Base-by-base conservation (phyloP, 2,329 filamentous ascomycete species). In the Neonectria ditissima region DNA sequence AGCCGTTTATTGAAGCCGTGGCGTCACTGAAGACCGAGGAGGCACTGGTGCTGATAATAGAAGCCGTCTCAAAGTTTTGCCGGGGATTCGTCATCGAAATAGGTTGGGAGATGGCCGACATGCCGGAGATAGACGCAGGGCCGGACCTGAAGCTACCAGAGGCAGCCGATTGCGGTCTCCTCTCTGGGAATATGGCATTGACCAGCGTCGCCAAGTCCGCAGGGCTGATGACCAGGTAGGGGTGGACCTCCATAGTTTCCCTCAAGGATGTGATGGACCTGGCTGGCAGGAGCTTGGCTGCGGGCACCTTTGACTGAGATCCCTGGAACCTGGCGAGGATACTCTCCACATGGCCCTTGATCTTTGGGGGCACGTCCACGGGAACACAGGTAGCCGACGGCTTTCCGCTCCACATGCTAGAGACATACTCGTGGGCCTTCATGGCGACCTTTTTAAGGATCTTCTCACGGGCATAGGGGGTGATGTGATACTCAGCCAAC, bases 401-500 rank as follows among this genome's bases (percentile, higher is more conserved):
- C 72, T 91, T 87, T 72, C 81, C 87, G 73, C 85, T 93, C 88
- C 90, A 90, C 79, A 93, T 89, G 73, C 94, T 92, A 63, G 92
- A 88, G 13, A 95, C 92, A 67, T 92, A 86, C 73, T 92, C 90
- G 75, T 94, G 91, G 53, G 92, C 91, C 66, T 91, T 89, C 76
- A 92, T 89, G 59, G 92, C 93, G 60, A 97, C 91, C 75, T 95
- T 91, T 73, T 90, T 90, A 59, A 92, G 81, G 60, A 92, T 91
- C 77, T 90, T 94, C 73, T 97, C 92, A 45, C 96, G 89, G 44
- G 93, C 94, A 78, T 95, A 93, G 70, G 97, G 93, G 53, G 92
- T 94, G 72, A 98, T 93, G 80, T 97, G 93, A 77, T 97, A 95
- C 73, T 97, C 93, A 60, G 93, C 87, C 82, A 98, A 90, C 81